Evolutionary conservation across 73 alveolate genomes (phyloP), one percentile per base, ranked within the genome.

Genomic region (Paramecium octaurelia): DNA sequence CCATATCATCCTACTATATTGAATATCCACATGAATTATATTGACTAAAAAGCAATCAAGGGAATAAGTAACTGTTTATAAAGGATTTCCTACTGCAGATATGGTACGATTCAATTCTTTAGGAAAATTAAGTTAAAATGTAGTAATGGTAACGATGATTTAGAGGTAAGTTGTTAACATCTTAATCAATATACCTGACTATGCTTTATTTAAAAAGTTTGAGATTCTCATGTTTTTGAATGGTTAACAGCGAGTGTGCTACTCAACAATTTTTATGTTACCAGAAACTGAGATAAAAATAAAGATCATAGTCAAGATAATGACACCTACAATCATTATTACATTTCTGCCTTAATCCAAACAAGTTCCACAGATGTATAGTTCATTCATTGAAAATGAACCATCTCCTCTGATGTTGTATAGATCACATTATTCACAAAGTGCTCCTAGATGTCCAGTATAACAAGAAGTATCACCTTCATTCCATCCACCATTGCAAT

Each of bases 361-460:
- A 75, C 88, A 75, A 3, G 60, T 75, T 31, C 88, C 88, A 75
- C 88, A 75, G 6, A 16, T n/a, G 6, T 75, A 35, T 75, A 4
- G 5, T 14, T 75, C 38, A 34, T 1, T 12, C 4, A 44, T 0
- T 14, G 69, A n/a, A 75, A 31, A 75, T 14, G 20, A 36, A 16
- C 60, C 58, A 1, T 35, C 57, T n/a, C 88, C 60, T 75, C 88
- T 75, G 6, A 75, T 36, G 14, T 36, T 40, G 18, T 75, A 75
- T 31, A 75, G 9, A 75, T 75, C 88, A 18, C 88, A 75, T 75
- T 75, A 29, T 75, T 75, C 88, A 75, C 88, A 75, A 14, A 75
- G 59, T 0, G 88, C 88, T n/a, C 88, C 88, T 36, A 75, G 12
- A 75, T 75, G 88, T 9, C 88, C 88, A 14, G 9, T 24, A 34